Base-by-base conservation (phyloP, 257 asterid species). In the Thymus quinquecostatus region DNA sequence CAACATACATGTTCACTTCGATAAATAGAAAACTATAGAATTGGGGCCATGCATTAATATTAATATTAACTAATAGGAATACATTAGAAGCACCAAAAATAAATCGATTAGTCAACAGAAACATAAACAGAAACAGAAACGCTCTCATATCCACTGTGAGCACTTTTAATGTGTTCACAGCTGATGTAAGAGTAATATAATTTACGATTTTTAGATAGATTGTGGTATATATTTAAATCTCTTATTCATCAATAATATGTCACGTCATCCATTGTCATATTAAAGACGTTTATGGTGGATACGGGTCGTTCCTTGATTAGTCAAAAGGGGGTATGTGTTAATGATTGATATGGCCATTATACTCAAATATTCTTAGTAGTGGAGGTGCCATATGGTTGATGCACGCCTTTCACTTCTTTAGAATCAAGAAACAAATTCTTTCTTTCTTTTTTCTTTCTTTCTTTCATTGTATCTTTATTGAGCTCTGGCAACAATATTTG, bases 281-380 rank as follows among this genome's bases (percentile, higher is more conserved):
- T 21, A 21, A 21, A 21, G 21, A 21, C 21, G 21, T 21, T 21
- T 21, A 21, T 21, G 21, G 21, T 21, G 21, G 21, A 21, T 21
- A 21, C 21, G 21, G 21, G 21, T 21, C 21, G 21, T 21, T 21
- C 21, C 21, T 21, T 51, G 60, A 59, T 63, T 32, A 76, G 76
- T 76, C 76, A 76, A 70, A 76, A 76, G 72, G 14, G 63, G 8
- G 10, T 36, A 21, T 41, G 41, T 44, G 44, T 54, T 69, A 64
- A 70, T 70, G 58, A 76, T 76, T 76, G 68, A 64, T 55, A 27
- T 47, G 40, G 48, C 61, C 60, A 69, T 69, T 21, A 60, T 75
- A 68, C 69, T 51, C 14, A 68, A 40, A 64, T 29, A 70, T 54
- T 55, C 67, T 62, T 34, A 55, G 53, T 66, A 65, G 80, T 70